Conservation (phyloP, 192 early-diverging fungal genomes). For the Oehlia diaphana region DNA sequence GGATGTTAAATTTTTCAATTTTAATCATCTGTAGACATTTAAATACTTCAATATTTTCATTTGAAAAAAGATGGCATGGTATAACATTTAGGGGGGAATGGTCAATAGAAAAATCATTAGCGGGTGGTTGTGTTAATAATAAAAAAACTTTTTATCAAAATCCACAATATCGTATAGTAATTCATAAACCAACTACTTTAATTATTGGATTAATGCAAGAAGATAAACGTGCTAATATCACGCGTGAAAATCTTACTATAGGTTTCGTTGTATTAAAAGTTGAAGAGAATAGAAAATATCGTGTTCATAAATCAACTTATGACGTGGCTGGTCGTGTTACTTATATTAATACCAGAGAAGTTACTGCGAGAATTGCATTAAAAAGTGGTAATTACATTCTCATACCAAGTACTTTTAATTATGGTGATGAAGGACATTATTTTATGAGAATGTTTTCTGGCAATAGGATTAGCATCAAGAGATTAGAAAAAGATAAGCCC, state of each 20-base stretch:
- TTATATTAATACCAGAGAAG: conserved; percentile 45
- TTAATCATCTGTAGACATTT: conserved; percentile 46
- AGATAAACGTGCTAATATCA: conserved; percentile 27
- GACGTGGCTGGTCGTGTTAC: conserved; percentile 38
- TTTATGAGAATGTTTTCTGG: conserved; percentile 37
- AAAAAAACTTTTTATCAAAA: conserved; percentile 41
- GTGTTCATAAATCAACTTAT: conserved; percentile 43
- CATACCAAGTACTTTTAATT: conserved; percentile 42
- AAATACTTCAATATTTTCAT: conserved; percentile 28
- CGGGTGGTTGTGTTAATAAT: conserved; percentile 48
- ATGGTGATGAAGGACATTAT: conserved; percentile 39
- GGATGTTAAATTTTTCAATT: conserved; percentile 41
- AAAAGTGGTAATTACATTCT: conserved; percentile 41
- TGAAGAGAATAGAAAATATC: conserved; percentile 46
- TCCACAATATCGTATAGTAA: conserved; percentile 41
- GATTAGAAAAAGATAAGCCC: conserved; percentile 13
- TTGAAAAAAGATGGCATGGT: conserved; percentile 36
- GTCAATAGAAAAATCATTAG: conserved; percentile 37
- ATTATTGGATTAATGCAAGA: conserved; percentile 47
- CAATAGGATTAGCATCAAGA: not conserved
- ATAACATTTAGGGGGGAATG: conserved; percentile 37
- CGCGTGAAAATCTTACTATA: conserved; percentile 32
- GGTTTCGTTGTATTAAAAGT: conserved; percentile 41
- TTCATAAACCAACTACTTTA: conserved; percentile 24
- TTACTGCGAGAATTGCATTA: conserved; percentile 31